phyloP scores from a whole-genome alignment of 2,329 filamentous ascomycete genomes.

The Endocalyx cinctus region DNA sequence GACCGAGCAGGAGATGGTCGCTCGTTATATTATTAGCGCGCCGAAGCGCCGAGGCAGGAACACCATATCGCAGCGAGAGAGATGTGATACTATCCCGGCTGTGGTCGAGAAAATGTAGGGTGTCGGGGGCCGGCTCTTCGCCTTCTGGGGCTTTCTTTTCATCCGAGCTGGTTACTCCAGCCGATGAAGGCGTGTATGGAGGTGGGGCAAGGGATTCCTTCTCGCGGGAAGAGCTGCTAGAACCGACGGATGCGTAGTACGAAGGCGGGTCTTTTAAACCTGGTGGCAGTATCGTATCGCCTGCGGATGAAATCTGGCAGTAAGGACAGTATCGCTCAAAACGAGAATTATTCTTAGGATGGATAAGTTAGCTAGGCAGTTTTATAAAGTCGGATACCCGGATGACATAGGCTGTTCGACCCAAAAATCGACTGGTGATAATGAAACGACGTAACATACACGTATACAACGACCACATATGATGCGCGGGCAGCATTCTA shows the following conservation, averaged over 20 bases:
- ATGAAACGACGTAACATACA: slow-evolving; percentile 33
- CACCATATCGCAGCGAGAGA: slow-evolving; percentile 66
- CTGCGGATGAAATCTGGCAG: slow-evolving; percentile 65
- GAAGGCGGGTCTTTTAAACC: slow-evolving; percentile 65
- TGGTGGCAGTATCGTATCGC: slow-evolving; percentile 52
- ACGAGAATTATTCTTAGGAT: slow-evolving; percentile 57
- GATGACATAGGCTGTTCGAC: neutral
- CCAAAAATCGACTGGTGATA: neutral
- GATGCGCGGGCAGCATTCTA: slow-evolving; percentile 65
- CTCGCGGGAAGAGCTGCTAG: slow-evolving; percentile 22
- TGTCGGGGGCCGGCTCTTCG: slow-evolving; percentile 49
- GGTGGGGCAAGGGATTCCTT: slow-evolving; percentile 29
- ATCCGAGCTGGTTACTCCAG: slow-evolving; percentile 12
- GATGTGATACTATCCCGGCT: slow-evolving; percentile 63
- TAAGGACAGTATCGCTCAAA: slow-evolving; percentile 68
- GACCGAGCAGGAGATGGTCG: slow-evolving; percentile 66
- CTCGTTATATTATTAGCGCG: slow-evolving; percentile 65
- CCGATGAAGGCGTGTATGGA: slow-evolving; percentile 30
- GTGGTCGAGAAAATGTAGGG: slow-evolving; percentile 70
- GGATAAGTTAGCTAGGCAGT: slow-evolving; percentile 1
- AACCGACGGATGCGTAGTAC: slow-evolving; percentile 45
- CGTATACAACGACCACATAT: slow-evolving; percentile 69
- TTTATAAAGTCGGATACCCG: slow-evolving; percentile 7
- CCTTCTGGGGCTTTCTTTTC: slow-evolving; percentile 25
- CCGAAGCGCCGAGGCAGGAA: slow-evolving; percentile 60